These are phyloP conservation scores for Globisporangium polare DNA, from an alignment of 352 stramenopile genomes.

Conservation along the genomic window DNA sequence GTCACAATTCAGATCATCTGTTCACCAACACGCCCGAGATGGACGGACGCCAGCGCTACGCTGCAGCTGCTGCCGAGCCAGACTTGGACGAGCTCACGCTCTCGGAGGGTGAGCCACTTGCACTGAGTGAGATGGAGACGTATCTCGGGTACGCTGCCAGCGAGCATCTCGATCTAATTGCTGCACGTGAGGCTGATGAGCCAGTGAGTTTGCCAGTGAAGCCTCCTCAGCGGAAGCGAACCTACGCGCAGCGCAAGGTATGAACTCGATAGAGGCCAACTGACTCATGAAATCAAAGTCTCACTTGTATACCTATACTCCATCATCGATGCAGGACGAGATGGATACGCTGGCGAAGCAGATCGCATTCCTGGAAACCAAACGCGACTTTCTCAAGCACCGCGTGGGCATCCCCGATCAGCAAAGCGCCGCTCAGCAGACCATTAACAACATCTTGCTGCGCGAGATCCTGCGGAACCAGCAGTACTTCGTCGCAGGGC, in stretches of 20 bases:
- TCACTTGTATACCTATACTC: neutral
- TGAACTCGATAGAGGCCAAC: neutral
- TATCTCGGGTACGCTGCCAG: neutral
- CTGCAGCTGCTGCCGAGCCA: neutral
- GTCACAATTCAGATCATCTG: neutral
- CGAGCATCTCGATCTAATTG: conserved; percentile 1
- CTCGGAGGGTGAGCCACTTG: neutral
- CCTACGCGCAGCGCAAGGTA: conserved; percentile 11
- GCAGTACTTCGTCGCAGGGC: conserved; percentile 8
- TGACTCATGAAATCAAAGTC: neutral
- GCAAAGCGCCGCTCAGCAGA: conserved; percentile 4
- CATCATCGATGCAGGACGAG: conserved; percentile 1
- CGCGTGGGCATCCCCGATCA: conserved; percentile 3
- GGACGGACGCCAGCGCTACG: neutral
- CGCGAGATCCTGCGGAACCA: conserved; percentile 9
- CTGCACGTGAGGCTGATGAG: neutral
- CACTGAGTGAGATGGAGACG: neutral
- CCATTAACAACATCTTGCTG: conserved; percentile 4
- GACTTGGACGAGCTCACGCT: neutral
- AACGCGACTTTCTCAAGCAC: conserved; percentile 6
- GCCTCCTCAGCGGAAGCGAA: conserved; percentile 4
- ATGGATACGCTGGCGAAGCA: conserved; percentile 1
- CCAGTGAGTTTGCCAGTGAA: neutral
- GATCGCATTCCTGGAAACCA: neutral
- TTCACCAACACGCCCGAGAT: neutral